Base-by-base conservation (phyloP, 306 rosid species). In the Hylodesmum podocarpum region DNA sequence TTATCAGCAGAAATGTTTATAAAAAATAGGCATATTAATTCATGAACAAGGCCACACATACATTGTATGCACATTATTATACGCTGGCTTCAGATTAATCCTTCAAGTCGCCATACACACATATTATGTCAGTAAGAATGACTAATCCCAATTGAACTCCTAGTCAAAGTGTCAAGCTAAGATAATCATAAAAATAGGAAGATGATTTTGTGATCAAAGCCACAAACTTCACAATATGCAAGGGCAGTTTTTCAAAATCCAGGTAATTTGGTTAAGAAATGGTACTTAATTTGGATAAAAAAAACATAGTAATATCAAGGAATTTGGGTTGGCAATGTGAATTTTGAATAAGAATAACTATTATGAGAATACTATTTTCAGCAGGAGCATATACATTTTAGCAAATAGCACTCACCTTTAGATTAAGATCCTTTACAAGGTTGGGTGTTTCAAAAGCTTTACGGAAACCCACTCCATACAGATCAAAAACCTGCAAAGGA, bases 381-480 rank as follows among this genome's bases (percentile, higher is more conserved):
- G 27, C 44, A 24, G 7, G 21, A 16, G 25, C 41, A 61, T 8
- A 61, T 2, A 61, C 63, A 58, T 37, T 66, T 72, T 47, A 72
- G 36, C 51, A 67, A 53, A 58, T 34, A 69, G 16, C 39, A 74
- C 40, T 82, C 78, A 88, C 98, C 97, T 90, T 92, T 25, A 90
- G 82, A 78, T 87, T 66, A 70, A 95, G 97, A 70, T 87, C 95
- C 84, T 89, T 89, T 16, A 74, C 76, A 83, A 95, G 91, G 81
- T 86, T 95, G 53, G 97, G 91, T 34, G 98, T 80, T 21, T 83
- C 53, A 72, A 25, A 74, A 61, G 97, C 84, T 71, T 78, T 86
- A 43, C 93, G 91, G 39, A 78, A 85, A 79, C 98, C 98, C 77
- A 95, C 96, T 73, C 97, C 98, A 77, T 90, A 95, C 84, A 92